Base-by-base conservation (phyloP, 768 basidiomycete genomes). In the Mrakia blollopis region DNA sequence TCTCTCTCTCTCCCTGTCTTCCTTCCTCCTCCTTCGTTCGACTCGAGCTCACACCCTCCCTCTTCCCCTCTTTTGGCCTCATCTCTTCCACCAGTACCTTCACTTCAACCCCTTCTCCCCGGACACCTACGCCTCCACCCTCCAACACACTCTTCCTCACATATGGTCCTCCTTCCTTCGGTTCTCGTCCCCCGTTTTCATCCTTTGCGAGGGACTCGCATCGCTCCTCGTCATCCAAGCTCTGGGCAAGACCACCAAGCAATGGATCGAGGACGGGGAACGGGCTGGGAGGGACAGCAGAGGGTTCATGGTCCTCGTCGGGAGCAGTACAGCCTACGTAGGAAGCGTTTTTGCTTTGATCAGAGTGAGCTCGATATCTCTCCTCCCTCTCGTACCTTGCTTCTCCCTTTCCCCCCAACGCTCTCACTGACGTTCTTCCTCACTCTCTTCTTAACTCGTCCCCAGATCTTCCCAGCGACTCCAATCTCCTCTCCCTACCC, bases 401-500 rank as follows among this genome's bases (percentile, higher is more conserved):
- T 62, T 37, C 11, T 44, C 44, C 11, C 63, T 52, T 4, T 25
- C 30, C 44, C 14, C 14, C 44, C 44, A 6, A 41, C 16, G 6
- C 30, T 11, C n/a, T 2, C 25, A n/a, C n/a, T n/a, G n/a, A n/a
- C n/a, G n/a, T 30, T 14, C 41, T 18, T 60, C 25, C 52, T 14
- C 60, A 0, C 18, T 23, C 70, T 39, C n/a, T 44, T 25, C 30
- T 47, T 35, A n/a, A n/a, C n/a, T n/a, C n/a, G n/a, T n/a, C 25
- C 25, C 6, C n/a, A 78, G 77, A 73, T 52, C 57, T 78, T 78
- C 50, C 77, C 77, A 2, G 70, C 76, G 0, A 90, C 93, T 35
- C 87, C 90, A 3, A 91, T 91, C 9, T 91, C 90, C 13, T 91
- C 92, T 0, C 92, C 94, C 13, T 86, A 96, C 44, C 91, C 93